Percentiles rank a stretch among this genome's conserved stretches.
Conservation (phyloP, 495 filamentous ascomycete genomes). For the Xylaria intraflava region DNA sequence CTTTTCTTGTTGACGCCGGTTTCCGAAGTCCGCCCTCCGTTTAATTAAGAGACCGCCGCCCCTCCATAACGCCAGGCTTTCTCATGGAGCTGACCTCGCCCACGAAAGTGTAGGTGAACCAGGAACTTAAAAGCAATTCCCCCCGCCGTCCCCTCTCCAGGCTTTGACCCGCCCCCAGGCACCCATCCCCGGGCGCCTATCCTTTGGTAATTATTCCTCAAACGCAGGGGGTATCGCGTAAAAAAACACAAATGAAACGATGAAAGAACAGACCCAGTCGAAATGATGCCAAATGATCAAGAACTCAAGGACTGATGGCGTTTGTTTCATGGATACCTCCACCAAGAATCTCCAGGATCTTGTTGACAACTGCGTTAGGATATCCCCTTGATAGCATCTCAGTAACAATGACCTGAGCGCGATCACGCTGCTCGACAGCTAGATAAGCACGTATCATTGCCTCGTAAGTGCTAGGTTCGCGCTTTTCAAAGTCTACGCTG, state of each 20-base stretch:
- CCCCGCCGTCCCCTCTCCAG: neutral
- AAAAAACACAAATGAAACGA: slow-evolving; percentile 26
- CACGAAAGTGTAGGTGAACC: neutral
- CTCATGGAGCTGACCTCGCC: slow-evolving; percentile 5
- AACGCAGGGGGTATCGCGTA: slow-evolving; percentile 35
- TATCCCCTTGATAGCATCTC: slow-evolving; percentile 92
- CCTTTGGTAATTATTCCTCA: slow-evolving; percentile 15
- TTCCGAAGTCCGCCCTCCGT: neutral
- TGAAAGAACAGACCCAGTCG: neutral
- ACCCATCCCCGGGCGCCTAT: slow-evolving; percentile 13
- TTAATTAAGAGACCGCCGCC: neutral
- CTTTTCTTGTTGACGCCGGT: slow-evolving; percentile 14
- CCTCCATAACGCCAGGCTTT: slow-evolving; percentile 16
- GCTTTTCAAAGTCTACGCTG: slow-evolving; percentile 60
- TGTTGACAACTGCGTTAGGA: slow-evolving; percentile 81
- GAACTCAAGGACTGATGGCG: slow-evolving; percentile 12
- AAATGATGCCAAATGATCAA: neutral
- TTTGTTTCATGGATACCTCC: slow-evolving; percentile 40
- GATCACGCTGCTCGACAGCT: slow-evolving; percentile 66
- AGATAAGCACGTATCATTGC: slow-evolving; percentile 95
- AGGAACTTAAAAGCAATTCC: slow-evolving; percentile 13
- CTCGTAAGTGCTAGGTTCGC: slow-evolving; percentile 98
- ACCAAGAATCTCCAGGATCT: slow-evolving; percentile 84
- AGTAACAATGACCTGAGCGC: slow-evolving; percentile 68
- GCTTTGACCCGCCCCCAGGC: slow-evolving; percentile 20